Evolutionary conservation across 495 filamentous ascomycete species (phyloP), one percentile per base, ranked within the genome.

Genomic region (Clohesyomyces aquaticus): DNA sequence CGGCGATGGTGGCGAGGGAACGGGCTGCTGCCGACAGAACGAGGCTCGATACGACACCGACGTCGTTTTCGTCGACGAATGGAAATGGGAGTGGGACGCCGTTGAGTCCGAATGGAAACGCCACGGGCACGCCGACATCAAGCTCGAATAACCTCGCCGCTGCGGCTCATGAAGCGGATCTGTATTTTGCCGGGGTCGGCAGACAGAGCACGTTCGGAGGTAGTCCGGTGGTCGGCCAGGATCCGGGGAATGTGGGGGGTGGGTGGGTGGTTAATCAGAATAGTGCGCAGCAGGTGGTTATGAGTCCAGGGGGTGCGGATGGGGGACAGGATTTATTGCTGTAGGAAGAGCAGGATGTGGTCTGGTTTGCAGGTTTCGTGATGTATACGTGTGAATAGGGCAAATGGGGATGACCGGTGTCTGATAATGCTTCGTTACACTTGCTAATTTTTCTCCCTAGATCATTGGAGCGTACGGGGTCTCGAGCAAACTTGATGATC

Each of bases 201-300:
- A 26, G 65, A 18, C 66, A 71, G 60, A 68, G 61, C 29, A 84
- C 80, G 4, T 79, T 77, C 63, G 78, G 73, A 16, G 72, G 71
- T 2, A 75, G 72, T 53, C 77, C 77, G 1, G 66, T 73, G 55
- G 72, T 66, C 18, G 72, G 68, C 9, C 14, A 41, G 52, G 26
- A 72, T 53, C 55, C 59, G 45, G 57, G 68, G 54, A 64, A 60
- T 12, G 68, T 72, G 64, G 71, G 70, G 52, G 69, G 71, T 11
- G 55, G 61, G 45, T 87, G 86, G 59, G 85, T 90, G 28, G 88
- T 90, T 11, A 90, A 85, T 71, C 87, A 89, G 75, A 83, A 84
- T 65, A 83, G 78, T 29, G 82, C 83, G 29, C 81, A 88, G 76
- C 79, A 82, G 64, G 77, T 83, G 12, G 81, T 87, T 64, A 42